A percentile compares a stretch with the other conserved stretches of the same genome.
Evolutionary conservation across 306 rosid species (phyloP).

Genomic region (Rosa rugosa): DNA sequence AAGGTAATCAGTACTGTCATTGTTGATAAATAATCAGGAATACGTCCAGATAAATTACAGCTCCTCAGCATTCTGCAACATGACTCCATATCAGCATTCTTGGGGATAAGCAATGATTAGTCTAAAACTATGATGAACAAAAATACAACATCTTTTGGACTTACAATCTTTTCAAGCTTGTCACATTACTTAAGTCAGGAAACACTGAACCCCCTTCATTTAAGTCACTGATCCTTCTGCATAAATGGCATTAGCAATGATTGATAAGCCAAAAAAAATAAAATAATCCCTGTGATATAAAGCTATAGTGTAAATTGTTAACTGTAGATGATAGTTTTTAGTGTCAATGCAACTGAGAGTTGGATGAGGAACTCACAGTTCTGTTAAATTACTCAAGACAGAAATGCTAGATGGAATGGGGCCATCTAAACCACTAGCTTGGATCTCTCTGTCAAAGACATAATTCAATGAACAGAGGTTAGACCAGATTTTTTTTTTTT

Average conservation of each 20-base stretch:
- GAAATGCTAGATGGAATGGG: constrained; percentile 17
- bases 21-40: background rate
- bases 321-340: background rate
- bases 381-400: constrained; percentile 4
- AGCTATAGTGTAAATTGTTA: too few species aligned
- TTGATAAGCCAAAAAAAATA: too few species aligned
- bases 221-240: constrained; percentile 36
- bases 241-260: background rate
- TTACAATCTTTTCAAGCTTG: constrained; percentile 8
- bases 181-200: constrained; percentile 16
- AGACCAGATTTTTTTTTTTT: background rate
- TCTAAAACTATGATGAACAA: background rate
- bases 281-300: background rate
- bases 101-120: background rate
- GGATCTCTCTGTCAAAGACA: too few species aligned
- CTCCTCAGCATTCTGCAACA: constrained; percentile 28
- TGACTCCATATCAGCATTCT: background rate
- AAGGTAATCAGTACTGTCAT: background rate
- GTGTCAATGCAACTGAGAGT: background rate
- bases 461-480: background rate
- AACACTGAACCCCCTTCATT: constrained; percentile 14
- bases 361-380: constrained; percentile 24
- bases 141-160: background rate
- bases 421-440: constrained; percentile 25
- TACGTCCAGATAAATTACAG: constrained; percentile 23